These are phyloP conservation scores for Saraca asoca DNA, from an alignment of 331 rosid genomes.

Conservation along the genomic window DNA sequence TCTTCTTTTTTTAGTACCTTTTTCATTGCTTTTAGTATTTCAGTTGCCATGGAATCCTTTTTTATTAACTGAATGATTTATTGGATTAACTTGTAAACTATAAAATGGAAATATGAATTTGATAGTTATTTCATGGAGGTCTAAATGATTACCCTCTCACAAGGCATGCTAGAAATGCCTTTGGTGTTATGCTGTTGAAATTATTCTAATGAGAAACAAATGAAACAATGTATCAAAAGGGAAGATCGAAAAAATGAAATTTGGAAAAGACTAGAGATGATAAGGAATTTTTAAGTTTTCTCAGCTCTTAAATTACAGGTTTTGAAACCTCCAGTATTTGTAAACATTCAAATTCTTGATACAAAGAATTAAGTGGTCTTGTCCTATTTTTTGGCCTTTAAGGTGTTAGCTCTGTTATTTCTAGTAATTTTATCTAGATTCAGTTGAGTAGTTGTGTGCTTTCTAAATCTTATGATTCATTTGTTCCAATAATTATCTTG, in stretches of 20 bases:
- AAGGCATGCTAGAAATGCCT: neutral
- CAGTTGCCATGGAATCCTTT: neutral
- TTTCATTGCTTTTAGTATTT: neutral
- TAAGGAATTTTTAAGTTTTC: too few species aligned
- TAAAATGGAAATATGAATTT: neutral
- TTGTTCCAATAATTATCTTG: neutral
- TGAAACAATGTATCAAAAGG: neutral
- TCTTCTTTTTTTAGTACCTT: neutral
- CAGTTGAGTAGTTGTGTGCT: neutral
- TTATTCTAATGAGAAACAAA: slow-evolving; percentile 9
- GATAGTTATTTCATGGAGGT: neutral
- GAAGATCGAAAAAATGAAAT: neutral
- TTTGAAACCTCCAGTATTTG: neutral
- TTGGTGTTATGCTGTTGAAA: neutral
- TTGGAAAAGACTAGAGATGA: too few species aligned
- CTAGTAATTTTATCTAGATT: neutral
- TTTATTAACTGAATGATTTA: too few species aligned
- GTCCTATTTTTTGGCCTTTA: too few species aligned
- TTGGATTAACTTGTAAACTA: too few species aligned
- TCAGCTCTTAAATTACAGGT: neutral
- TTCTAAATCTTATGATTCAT: slow-evolving; percentile 3
- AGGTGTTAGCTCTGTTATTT: neutral
- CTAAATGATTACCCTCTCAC: neutral
- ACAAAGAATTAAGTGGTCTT: neutral
- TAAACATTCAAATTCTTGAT: neutral